These are phyloP conservation scores for Pseudogymnoascus verrucosus DNA, from an alignment of 2,329 filamentous ascomycete species.

Conservation along the genomic window DNA sequence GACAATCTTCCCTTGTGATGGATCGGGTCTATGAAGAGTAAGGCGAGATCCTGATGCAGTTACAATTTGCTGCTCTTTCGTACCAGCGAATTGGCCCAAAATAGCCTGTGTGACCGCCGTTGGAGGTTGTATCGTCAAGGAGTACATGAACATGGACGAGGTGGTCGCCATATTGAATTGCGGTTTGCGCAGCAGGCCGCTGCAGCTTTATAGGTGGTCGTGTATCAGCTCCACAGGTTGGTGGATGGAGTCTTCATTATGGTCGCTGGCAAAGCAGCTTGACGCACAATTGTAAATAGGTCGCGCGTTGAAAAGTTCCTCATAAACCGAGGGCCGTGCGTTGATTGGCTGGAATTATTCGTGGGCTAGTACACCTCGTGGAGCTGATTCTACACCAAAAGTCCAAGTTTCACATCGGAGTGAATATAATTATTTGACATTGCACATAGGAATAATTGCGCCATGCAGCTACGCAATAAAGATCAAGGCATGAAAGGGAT, in stretches of 20 bases:
- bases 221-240: slow-evolving; percentile 7
- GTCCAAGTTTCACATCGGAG: background rate
- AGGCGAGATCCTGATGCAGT: slow-evolving; percentile 87
- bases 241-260: slow-evolving; percentile 6
- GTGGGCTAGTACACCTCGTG: background rate
- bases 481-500: background rate
- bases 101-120: slow-evolving; percentile 85
- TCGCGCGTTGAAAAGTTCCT: slow-evolving; percentile 8
- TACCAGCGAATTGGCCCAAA: slow-evolving; percentile 89
- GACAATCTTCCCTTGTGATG: slow-evolving; percentile 75
- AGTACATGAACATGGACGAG: slow-evolving; percentile 98
- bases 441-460: background rate
- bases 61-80: slow-evolving; percentile 95
- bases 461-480: background rate
- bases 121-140: slow-evolving; percentile 87
- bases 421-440: background rate
- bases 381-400: background rate
- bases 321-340: slow-evolving; percentile 6
- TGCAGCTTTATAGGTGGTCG: slow-evolving; percentile 16
- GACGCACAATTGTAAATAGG: slow-evolving; percentile 3
- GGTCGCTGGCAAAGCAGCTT: slow-evolving; percentile 8
- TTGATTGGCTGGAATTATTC: slow-evolving; percentile 5
- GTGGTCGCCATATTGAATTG: slow-evolving; percentile 77
- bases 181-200: slow-evolving; percentile 22
- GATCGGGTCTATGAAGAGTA: slow-evolving; percentile 78